A percentile compares a stretch with the other conserved stretches of the same genome.
Evolutionary conservation across 2,329 filamentous ascomycete species (phyloP).

Genomic region (Pestalotiopsis fici): DNA sequence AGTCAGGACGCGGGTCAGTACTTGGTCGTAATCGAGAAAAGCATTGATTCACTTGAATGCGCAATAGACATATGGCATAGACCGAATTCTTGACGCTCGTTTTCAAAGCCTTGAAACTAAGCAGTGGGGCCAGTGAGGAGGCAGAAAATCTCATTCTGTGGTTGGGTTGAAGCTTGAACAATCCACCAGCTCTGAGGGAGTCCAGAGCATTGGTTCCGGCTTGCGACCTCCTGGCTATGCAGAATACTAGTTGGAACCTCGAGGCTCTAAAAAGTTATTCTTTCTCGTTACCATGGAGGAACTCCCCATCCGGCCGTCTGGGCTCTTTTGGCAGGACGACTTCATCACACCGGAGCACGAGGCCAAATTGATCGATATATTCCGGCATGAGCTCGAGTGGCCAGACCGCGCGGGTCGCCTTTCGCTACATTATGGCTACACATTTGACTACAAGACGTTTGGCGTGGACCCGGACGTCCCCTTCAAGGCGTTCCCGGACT

Average conservation of each 20-base stretch:
- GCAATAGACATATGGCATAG: no score
- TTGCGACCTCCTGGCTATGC: neutral
- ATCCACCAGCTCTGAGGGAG: neutral
- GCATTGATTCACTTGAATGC: no score
- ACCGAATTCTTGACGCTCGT: neutral
- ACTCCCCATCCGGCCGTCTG: constrained; percentile 30
- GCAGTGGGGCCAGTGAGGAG: neutral
- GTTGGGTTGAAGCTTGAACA: neutral
- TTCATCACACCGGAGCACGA: constrained; percentile 50
- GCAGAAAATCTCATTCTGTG: neutral
- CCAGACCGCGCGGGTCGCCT: constrained; percentile 44
- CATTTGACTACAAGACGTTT: constrained; percentile 61
- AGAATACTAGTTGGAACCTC: no score
- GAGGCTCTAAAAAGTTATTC: no score
- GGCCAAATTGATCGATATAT: constrained; percentile 41
- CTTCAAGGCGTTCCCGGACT: constrained; percentile 51
- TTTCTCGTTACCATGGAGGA: constrained; percentile 22
- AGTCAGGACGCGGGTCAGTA: no score
- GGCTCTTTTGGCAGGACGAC: constrained; percentile 44
- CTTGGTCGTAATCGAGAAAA: no score
- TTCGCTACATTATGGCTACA: constrained; percentile 58
- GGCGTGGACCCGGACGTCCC: constrained; percentile 51
- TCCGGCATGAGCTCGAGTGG: constrained; percentile 47
- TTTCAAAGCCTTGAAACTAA: neutral
- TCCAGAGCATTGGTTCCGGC: neutral